These are phyloP conservation scores for Mycena sanguinolenta DNA, from an alignment of 768 basidiomycete species.

Conservation along the genomic window DNA sequence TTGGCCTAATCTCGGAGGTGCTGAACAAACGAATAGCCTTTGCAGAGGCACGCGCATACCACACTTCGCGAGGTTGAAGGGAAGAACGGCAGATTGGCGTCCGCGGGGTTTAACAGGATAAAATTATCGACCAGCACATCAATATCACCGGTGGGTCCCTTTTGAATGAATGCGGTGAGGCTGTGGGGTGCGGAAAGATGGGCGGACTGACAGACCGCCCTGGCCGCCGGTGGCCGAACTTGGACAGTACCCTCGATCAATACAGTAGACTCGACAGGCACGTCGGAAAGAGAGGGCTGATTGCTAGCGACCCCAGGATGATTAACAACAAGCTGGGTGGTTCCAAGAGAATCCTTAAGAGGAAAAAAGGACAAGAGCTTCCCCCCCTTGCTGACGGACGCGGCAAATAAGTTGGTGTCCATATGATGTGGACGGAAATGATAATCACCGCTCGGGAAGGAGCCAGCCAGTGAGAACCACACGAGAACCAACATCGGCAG, in stretches of 20 bases:
- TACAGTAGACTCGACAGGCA: slow-evolving; percentile 85
- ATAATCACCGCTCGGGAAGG: slow-evolving; percentile 81
- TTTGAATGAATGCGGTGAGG: slow-evolving; percentile 39
- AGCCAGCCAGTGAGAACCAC: slow-evolving; percentile 89
- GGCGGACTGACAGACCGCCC: slow-evolving; percentile 66
- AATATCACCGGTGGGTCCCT: slow-evolving; percentile 80
- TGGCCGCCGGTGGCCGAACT: slow-evolving; percentile 71
- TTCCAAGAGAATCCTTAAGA: slow-evolving; percentile 83
- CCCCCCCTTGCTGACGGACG: slow-evolving; percentile 71
- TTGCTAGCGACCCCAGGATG: slow-evolving; percentile 51
- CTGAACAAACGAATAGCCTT: slow-evolving; percentile 34
- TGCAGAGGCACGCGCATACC: slow-evolving; percentile 60
- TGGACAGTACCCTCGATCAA: slow-evolving; percentile 81
- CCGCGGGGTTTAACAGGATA: slow-evolving; percentile 85
- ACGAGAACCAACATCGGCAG: slow-evolving; percentile 61
- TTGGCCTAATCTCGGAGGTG: slow-evolving; percentile 67
- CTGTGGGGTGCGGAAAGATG: slow-evolving; percentile 15
- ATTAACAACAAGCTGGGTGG: slow-evolving; percentile 82
- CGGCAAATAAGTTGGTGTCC: slow-evolving; percentile 51
- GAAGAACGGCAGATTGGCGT: slow-evolving; percentile 80
- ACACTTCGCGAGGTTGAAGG: slow-evolving; percentile 83
- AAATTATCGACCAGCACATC: slow-evolving; percentile 83
- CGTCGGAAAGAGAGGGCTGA: slow-evolving; percentile 63
- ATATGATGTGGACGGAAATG: slow-evolving; percentile 48
- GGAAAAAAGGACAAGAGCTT: slow-evolving; percentile 87